Conservation (phyloP, 2,329 filamentous ascomycete genomes). For the Tolypocladium pustulatum region DNA sequence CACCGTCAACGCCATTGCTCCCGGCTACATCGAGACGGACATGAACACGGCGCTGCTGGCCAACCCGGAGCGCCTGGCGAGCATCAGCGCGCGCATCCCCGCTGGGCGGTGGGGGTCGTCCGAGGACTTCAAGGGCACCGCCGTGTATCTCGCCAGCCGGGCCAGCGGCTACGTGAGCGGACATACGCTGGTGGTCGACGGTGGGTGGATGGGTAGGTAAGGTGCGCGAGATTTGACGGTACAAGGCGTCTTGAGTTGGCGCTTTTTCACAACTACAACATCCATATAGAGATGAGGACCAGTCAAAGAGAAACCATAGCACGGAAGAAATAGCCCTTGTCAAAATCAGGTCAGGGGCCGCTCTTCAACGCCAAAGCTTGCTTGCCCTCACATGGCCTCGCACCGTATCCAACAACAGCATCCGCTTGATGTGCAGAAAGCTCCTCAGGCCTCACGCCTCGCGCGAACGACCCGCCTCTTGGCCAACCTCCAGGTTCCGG, state of each 20-base stretch:
- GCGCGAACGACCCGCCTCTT: conserved; percentile 13
- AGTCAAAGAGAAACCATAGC: not conserved
- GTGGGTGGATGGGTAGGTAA: conserved; percentile 85
- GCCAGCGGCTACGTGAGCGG: conserved; percentile 77
- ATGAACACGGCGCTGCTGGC: conserved; percentile 81
- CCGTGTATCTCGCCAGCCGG: conserved; percentile 65
- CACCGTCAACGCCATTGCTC: conserved; percentile 80
- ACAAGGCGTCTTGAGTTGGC: not conserved
- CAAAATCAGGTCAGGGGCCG: not conserved
- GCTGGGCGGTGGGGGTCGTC: conserved; percentile 73
- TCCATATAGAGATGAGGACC: not conserved
- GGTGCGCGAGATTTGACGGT: not conserved
- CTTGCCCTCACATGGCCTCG: not conserved
- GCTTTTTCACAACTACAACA: too few relatives aligned
- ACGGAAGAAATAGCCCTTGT: not conserved
- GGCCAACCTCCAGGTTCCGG: conserved; percentile 9
- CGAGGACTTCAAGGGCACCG: conserved; percentile 79
- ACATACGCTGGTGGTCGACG: conserved; percentile 74
- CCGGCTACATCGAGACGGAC: conserved; percentile 86
- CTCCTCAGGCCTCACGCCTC: conserved; percentile 5
- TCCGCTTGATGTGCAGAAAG: not conserved
- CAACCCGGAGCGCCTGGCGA: conserved; percentile 56
- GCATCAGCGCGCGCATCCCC: conserved; percentile 73
- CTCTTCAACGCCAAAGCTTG: not conserved
- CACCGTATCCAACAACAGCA: not conserved